phyloP scores from a whole-genome alignment of 192 early-diverging fungal species.

The Coemansia sp. region DNA sequence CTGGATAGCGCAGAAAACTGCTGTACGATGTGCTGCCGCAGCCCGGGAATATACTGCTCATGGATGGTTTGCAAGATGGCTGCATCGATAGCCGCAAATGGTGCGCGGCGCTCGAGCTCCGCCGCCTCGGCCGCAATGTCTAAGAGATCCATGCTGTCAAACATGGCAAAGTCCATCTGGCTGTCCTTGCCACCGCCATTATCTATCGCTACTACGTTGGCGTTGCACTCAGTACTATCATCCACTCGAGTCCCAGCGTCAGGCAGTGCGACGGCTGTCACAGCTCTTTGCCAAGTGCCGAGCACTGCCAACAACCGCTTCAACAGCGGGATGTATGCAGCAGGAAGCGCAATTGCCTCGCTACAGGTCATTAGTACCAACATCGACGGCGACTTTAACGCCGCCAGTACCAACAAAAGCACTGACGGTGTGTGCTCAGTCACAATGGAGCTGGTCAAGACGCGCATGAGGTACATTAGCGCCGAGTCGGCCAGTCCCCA shows the following conservation, averaged over 20 bases:
- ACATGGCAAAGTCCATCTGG: conserved; percentile 26
- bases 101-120: conserved; percentile 27
- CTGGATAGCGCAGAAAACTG: conserved; percentile 21
- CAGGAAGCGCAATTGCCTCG: neutral
- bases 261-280: neutral
- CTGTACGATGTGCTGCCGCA: conserved; percentile 36
- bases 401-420: conserved; percentile 26
- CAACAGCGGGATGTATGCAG: conserved; percentile 3
- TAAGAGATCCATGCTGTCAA: conserved; percentile 37
- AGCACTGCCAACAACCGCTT: conserved; percentile 13
- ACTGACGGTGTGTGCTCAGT: conserved; percentile 22
- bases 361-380: neutral
- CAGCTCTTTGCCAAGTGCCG: conserved; percentile 19
- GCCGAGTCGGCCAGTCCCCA: conserved; percentile 42
- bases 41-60: conserved; percentile 25
- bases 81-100: conserved; percentile 14
- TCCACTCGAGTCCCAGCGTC: neutral
- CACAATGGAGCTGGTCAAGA: conserved; percentile 30
- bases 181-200: conserved; percentile 14
- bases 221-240: neutral
- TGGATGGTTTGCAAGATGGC: conserved; percentile 23
- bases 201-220: no score
- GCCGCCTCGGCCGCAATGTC: conserved; percentile 37
- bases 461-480: conserved; percentile 41
- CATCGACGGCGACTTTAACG: conserved; percentile 11